Conservation (phyloP, 2,329 filamentous ascomycete species). For the Pseudovirgaria hyperparasitica region DNA sequence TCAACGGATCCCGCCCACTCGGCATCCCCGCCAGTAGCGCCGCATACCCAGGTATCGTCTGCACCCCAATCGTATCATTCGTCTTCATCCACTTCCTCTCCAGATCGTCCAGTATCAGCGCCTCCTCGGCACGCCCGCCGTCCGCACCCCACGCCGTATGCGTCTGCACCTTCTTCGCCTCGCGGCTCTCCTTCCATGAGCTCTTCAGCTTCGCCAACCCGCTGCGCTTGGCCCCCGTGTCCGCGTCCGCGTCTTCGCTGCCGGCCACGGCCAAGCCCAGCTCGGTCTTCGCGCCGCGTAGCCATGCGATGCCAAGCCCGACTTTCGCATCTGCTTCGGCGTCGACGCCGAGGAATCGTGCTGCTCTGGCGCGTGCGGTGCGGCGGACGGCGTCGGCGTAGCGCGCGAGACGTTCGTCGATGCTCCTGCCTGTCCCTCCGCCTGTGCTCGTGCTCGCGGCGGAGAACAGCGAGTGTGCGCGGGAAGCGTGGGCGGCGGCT, state of each 20-base stretch:
- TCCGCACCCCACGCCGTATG: conserved; percentile 65
- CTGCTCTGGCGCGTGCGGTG: conserved; percentile 71
- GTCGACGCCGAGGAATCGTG: conserved; percentile 82
- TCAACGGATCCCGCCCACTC: conserved; percentile 77
- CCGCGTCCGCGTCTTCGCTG: conserved; percentile 19
- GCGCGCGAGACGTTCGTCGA: conserved; percentile 53
- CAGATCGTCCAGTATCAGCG: conserved; percentile 72
- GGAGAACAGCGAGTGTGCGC: conserved; percentile 44
- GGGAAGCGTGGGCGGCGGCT: conserved; percentile 73
- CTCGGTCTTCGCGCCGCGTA: conserved; percentile 63
- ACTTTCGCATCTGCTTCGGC: conserved; percentile 71
- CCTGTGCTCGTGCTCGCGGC: conserved; percentile 26
- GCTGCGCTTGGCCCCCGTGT: conserved; percentile 32
- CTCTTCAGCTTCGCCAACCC: conserved; percentile 56
- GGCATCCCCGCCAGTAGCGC: conserved; percentile 69
- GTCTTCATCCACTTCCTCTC: conserved; percentile 81
- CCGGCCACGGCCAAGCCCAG: conserved; percentile 46
- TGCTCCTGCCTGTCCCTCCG: too few relatives aligned
- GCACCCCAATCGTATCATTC: conserved; percentile 87
- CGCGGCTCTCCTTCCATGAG: conserved; percentile 62
- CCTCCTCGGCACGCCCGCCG: conserved; percentile 75
- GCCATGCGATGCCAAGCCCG: conserved; percentile 77
- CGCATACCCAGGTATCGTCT: conserved; percentile 58
- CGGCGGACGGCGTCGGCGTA: conserved; percentile 67
- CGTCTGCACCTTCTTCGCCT: conserved; percentile 68